Percentiles rank a stretch among this genome's conserved stretches.
Evolutionary conservation across 495 filamentous ascomycete genomes (phyloP).

Genomic region (Patellaria atrata): DNA sequence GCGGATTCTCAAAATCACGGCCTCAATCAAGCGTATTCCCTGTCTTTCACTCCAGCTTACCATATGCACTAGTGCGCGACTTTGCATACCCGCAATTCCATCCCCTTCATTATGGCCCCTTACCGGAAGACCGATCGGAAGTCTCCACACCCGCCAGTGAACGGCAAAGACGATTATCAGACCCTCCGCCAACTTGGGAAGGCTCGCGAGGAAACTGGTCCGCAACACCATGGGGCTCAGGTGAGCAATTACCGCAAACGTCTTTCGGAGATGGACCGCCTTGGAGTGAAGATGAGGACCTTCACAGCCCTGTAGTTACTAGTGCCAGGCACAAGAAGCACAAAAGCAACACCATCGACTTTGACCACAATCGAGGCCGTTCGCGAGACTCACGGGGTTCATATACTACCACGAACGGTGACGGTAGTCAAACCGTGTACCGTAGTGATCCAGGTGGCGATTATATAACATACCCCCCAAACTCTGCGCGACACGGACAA

Average conservation of each 20-base stretch:
- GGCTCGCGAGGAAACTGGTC: conserved; percentile 37
- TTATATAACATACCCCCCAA: conserved; percentile 60
- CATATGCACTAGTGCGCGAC: conserved; percentile 83
- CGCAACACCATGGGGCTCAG: conserved; percentile 32
- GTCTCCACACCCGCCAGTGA: conserved; percentile 79
- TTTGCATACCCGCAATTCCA: conserved; percentile 80
- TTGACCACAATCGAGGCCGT: conserved; percentile 32
- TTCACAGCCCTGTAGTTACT: conserved; percentile 74
- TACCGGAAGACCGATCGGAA: conserved; percentile 56
- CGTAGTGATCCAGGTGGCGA: conserved; percentile 65
- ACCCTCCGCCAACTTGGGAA: conserved; percentile 54
- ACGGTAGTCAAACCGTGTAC: conserved; percentile 67
- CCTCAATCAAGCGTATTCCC: conserved; percentile 66
- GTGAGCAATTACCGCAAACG: conserved; percentile 62
- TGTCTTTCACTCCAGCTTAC: conserved; percentile 72
- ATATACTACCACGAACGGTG: conserved; percentile 50
- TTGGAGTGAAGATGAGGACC: conserved; percentile 94
- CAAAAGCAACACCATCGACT: conserved; percentile 50
- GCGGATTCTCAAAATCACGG: conserved; percentile 47
- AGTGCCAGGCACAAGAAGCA: conserved; percentile 69
- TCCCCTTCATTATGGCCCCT: conserved; percentile 87
- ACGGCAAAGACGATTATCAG: conserved; percentile 57
- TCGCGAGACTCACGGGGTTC: conserved; percentile 48
- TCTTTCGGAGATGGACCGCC: conserved; percentile 84
- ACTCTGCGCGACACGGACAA: conserved; percentile 27